A percentile compares a stretch with the other conserved stretches of the same genome.
Conservation (phyloP, 805 yeast species). For the Hanseniaspora guilliermondii region DNA sequence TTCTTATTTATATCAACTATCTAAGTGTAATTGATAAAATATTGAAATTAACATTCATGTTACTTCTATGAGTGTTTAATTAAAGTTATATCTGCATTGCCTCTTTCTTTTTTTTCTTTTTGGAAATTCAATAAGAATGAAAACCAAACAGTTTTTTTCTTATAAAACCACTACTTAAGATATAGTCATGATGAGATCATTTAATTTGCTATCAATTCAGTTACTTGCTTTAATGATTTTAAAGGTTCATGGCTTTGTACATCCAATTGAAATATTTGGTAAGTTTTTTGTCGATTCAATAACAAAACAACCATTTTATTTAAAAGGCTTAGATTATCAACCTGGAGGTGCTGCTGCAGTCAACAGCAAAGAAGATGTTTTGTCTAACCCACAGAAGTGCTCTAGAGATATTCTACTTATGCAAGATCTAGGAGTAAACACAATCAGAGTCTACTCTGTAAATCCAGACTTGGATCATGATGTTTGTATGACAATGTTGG, state of each 20-base stretch:
- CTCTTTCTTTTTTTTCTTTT: not conserved
- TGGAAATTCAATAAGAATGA: not conserved
- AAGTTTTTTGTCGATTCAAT: constrained; percentile 64
- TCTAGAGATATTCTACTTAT: constrained; percentile 71
- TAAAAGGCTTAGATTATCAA: constrained; percentile 87
- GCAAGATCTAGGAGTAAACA: constrained; percentile 75
- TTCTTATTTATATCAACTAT: too few relatives aligned
- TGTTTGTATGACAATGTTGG: constrained; percentile 79
- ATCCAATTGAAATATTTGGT: constrained; percentile 60
- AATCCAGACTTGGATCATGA: constrained; percentile 77
- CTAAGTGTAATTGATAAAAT: too few relatives aligned
- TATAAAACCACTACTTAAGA: too few relatives aligned
- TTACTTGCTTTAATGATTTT: not conserved
- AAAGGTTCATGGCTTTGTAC: constrained; percentile 27
- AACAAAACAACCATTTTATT: constrained; percentile 62
- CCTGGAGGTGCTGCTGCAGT: constrained; percentile 89
- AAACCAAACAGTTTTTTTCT: too few relatives aligned
- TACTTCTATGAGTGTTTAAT: too few relatives aligned
- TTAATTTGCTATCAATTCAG: not conserved
- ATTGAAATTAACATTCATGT: too few relatives aligned
- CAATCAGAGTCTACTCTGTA: constrained; percentile 76
- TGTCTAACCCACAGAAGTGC: constrained; percentile 59
- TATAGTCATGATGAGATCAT: not conserved
- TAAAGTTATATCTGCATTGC: too few relatives aligned
- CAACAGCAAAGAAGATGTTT: constrained; percentile 48